Percentiles rank a stretch among this genome's conserved stretches.
Conservation (phyloP, 495 filamentous ascomycete species). For the Evernia prunastri region DNA sequence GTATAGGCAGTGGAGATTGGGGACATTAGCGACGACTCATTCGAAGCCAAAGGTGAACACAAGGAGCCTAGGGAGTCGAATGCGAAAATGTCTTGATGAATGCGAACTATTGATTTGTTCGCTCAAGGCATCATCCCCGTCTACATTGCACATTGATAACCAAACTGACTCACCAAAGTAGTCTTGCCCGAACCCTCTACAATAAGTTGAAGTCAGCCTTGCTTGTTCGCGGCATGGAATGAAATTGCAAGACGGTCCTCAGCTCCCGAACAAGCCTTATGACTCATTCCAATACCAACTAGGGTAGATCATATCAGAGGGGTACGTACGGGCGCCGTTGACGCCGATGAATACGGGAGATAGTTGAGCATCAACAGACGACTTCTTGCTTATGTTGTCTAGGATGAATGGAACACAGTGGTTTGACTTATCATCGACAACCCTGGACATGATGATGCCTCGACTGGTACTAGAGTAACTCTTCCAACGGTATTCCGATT, state of each 20-base stretch:
- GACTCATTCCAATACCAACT: too few species aligned
- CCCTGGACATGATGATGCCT: conserved; percentile 38
- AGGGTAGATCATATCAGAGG: too few species aligned
- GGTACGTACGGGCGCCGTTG: conserved; percentile 49
- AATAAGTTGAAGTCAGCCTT: too few species aligned
- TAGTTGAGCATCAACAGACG: conserved; percentile 31
- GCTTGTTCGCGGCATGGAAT: too few species aligned
- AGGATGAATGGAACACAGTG: conserved; percentile 83
- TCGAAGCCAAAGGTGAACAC: background rate
- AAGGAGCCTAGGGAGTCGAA: background rate
- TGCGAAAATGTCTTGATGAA: background rate
- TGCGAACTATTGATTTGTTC: background rate
- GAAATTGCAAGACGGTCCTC: too few species aligned
- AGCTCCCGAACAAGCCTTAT: too few species aligned
- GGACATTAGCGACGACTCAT: background rate
- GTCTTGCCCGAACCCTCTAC: conserved; percentile 75
- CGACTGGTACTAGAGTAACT: background rate
- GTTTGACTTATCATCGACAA: conserved; percentile 81
- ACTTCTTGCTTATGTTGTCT: conserved; percentile 45
- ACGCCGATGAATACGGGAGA: conserved; percentile 53
- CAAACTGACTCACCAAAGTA: conserved; percentile 55
- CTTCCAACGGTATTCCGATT: too few species aligned
- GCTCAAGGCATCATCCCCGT: background rate
- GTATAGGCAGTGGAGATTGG: background rate
- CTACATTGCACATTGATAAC: background rate